These are phyloP conservation scores for Pythium aquatile DNA, from an alignment of 352 stramenopile genomes.

Conservation along the genomic window DNA sequence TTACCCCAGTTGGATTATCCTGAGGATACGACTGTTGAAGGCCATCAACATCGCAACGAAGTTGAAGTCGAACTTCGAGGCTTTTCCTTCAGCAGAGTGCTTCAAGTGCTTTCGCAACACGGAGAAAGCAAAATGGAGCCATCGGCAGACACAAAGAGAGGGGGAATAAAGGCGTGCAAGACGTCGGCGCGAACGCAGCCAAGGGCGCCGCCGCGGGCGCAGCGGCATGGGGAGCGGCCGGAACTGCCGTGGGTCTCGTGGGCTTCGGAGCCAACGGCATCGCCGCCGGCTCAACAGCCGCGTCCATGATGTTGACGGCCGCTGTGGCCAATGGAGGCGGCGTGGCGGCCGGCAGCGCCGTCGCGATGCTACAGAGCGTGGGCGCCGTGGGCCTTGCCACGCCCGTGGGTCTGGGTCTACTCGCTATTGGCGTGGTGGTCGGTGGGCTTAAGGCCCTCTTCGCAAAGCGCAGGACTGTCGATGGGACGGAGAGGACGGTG, in stretches of 20 bases:
- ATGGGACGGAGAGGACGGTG: not conserved
- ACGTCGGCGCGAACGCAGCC: not conserved
- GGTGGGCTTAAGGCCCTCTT: not conserved
- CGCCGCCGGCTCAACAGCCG: conserved; percentile 38
- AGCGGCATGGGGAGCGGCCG: conserved; percentile 25
- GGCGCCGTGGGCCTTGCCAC: conserved; percentile 40
- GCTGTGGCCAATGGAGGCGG: conserved; percentile 48
- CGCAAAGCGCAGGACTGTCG: not conserved
- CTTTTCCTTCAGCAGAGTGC: too few relatives aligned
- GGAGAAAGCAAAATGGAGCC: not conserved
- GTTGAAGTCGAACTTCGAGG: too few relatives aligned
- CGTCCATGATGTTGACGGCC: conserved; percentile 53
- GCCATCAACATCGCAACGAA: too few relatives aligned
- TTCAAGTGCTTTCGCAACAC: too few relatives aligned
- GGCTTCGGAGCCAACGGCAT: conserved; percentile 47
- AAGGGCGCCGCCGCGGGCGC: conserved; percentile 23
- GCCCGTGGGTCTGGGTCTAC: conserved; percentile 28
- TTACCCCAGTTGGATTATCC: too few relatives aligned
- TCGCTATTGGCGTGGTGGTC: conserved; percentile 17
- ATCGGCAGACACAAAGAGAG: not conserved
- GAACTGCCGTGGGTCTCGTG: conserved; percentile 29
- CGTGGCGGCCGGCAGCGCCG: conserved; percentile 37
- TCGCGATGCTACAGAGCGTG: conserved; percentile 49
- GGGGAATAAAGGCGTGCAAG: not conserved
- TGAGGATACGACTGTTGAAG: too few relatives aligned